Conservation (phyloP, 306 rosid genomes). For the Vigna hirtella region DNA sequence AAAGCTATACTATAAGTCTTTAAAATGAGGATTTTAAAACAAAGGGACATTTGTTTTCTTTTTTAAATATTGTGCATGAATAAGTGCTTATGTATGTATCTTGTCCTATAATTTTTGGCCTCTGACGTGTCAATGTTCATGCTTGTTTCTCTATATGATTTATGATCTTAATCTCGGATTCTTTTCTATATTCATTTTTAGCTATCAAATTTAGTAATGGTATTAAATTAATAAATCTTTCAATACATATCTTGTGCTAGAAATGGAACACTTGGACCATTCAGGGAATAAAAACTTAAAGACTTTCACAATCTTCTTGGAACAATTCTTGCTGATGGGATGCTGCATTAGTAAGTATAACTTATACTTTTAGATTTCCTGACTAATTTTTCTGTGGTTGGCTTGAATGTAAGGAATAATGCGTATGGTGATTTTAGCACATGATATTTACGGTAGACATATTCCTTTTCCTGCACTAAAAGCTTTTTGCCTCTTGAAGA, state of each 20-base stretch:
- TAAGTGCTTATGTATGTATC: too few relatives aligned
- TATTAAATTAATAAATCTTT: slow-evolving; percentile 15
- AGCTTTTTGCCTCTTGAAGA: not conserved
- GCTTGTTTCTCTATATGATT: slow-evolving; percentile 14
- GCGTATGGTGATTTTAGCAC: slow-evolving; percentile 5
- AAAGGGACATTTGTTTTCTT: not conserved
- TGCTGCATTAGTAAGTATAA: slow-evolving; percentile 76
- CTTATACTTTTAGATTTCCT: not conserved
- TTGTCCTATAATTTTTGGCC: not conserved
- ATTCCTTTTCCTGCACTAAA: not conserved
- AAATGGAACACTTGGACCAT: slow-evolving; percentile 76
- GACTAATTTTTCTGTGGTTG: slow-evolving; percentile 10
- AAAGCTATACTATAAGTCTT: not conserved
- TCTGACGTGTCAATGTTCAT: slow-evolving; percentile 1
- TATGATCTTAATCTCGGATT: not conserved
- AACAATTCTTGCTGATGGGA: slow-evolving; percentile 61
- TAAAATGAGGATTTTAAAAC: not conserved
- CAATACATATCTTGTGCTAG: slow-evolving; percentile 48
- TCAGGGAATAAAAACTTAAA: slow-evolving; percentile 74
- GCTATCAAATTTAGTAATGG: slow-evolving; percentile 1
- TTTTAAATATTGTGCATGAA: not conserved
- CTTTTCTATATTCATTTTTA: slow-evolving; percentile 32
- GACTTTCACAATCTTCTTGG: slow-evolving; percentile 88
- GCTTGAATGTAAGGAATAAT: not conserved
- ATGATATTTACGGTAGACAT: not conserved